These are phyloP conservation scores for Lachnellula suecica DNA, from an alignment of 2,329 filamentous ascomycete genomes.

Conservation along the genomic window DNA sequence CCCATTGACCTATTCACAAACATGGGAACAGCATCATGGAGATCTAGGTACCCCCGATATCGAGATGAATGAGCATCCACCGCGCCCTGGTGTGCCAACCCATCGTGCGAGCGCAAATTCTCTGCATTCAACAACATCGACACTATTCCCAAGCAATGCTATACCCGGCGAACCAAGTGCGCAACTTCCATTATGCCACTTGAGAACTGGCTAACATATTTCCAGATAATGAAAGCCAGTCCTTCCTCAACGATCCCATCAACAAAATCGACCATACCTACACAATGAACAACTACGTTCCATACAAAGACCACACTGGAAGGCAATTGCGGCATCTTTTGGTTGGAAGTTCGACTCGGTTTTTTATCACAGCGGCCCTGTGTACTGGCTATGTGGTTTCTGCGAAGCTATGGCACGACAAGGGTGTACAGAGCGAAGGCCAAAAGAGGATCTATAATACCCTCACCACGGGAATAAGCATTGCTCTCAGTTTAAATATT, in stretches of 20 bases:
- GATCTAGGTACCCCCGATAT: constrained; percentile 16
- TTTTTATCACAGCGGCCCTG: constrained; percentile 22
- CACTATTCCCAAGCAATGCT: constrained; percentile 9
- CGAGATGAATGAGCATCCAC: constrained; percentile 16
- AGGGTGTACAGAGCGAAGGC: constrained; percentile 31
- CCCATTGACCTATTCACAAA: constrained; percentile 11
- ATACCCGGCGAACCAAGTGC: neutral
- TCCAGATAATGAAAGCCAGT: constrained; percentile 14
- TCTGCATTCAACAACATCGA: constrained; percentile 12
- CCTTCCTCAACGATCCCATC: constrained; percentile 23
- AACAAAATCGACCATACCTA: constrained; percentile 21
- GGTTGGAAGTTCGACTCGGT: constrained; percentile 19
- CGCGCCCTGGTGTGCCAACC: constrained; percentile 1
- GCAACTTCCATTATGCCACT: neutral
- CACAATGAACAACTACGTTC: constrained; percentile 12
- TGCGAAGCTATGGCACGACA: constrained; percentile 14
- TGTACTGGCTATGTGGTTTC: constrained; percentile 24
- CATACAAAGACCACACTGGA: constrained; percentile 24
- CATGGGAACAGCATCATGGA: constrained; percentile 15
- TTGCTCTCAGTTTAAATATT: constrained; percentile 42
- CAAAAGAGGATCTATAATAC: constrained; percentile 44
- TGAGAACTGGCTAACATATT: neutral
- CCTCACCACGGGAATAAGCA: constrained; percentile 43
- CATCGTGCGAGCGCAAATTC: constrained; percentile 8
- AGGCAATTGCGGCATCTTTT: constrained; percentile 28